Evolutionary conservation across 164 flowering plant species (phyloP).

Genomic region (Annona squamosa): DNA sequence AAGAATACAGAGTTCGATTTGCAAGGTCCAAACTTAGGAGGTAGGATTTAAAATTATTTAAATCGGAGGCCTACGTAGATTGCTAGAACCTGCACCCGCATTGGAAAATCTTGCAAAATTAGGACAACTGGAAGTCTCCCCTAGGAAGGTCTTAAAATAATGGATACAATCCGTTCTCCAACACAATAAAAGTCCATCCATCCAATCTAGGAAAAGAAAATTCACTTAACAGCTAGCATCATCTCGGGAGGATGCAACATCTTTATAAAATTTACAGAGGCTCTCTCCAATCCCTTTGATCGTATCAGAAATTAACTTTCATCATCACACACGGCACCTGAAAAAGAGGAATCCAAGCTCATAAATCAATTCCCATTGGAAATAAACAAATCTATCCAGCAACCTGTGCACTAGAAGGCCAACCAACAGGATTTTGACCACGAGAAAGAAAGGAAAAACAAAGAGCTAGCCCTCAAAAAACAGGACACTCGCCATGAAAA

Average conservation of each 20-base stretch:
- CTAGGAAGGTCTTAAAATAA: background rate
- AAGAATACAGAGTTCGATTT: too few relatives aligned
- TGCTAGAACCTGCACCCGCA: too few relatives aligned
- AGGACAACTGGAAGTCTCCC: background rate
- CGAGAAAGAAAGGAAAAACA: background rate
- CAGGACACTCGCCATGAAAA: conserved; percentile 6
- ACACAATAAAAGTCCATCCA: background rate
- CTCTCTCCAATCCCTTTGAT: background rate
- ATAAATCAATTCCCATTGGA: too few relatives aligned
- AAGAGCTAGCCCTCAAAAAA: background rate
- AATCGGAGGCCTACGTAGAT: too few relatives aligned
- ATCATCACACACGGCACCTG: background rate
- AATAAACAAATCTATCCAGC: background rate
- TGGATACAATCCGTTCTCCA: background rate
- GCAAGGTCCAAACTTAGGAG: too few relatives aligned
- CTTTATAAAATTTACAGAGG: background rate
- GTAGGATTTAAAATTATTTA: too few relatives aligned
- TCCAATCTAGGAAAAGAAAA: background rate
- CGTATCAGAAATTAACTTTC: background rate
- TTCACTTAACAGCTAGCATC: background rate
- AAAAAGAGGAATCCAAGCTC: background rate
- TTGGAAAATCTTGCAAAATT: too few relatives aligned
- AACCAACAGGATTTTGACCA: background rate
- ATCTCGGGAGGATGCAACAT: background rate
- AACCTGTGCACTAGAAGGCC: background rate